Conservation (phyloP, 768 basidiomycete species). For the Panus rudis region DNA sequence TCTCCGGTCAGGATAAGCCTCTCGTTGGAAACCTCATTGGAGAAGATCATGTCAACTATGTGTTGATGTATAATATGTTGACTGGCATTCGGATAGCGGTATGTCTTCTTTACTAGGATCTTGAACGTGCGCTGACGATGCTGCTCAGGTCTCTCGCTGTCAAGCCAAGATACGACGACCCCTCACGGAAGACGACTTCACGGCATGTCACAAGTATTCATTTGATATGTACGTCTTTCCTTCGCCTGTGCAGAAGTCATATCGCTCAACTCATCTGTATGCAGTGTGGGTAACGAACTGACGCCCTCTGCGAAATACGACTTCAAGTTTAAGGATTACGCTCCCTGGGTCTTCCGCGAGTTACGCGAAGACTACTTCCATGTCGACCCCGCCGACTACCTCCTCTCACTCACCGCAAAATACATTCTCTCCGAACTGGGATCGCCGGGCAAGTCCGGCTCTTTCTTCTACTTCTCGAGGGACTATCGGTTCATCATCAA, state of each 20-base stretch:
- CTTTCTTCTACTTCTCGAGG: constrained; percentile 98
- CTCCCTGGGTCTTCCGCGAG: constrained; percentile 95
- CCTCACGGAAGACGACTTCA: constrained; percentile 81
- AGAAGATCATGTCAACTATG: constrained; percentile 98
- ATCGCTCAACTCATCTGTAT: constrained; percentile 3
- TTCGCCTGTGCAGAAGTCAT: not conserved
- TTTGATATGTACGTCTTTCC: constrained; percentile 79
- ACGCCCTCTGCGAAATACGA: constrained; percentile 98
- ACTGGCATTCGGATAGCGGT: constrained; percentile 96
- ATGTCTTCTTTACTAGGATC: constrained; percentile 24
- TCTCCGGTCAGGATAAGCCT: constrained; percentile 41
- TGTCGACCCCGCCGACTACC: constrained; percentile 95
- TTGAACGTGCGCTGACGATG: not conserved
- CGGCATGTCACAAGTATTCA: constrained; percentile 86
- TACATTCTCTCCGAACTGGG: constrained; percentile 98
- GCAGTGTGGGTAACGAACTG: constrained; percentile 91
- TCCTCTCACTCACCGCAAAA: constrained; percentile 91
- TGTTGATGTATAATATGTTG: constrained; percentile 99
- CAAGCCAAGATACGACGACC: constrained; percentile 91
- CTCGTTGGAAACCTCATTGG: constrained; percentile 94
- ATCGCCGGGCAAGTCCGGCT: constrained; percentile 96
- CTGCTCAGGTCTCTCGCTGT: constrained; percentile 81
- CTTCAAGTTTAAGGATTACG: constrained; percentile 99
- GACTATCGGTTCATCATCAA: constrained; percentile 99
- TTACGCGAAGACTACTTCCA: constrained; percentile 92